phyloP scores from a whole-genome alignment of 371 early-diverging fungal genomes.

The Apophysomyces ossiformis region DNA sequence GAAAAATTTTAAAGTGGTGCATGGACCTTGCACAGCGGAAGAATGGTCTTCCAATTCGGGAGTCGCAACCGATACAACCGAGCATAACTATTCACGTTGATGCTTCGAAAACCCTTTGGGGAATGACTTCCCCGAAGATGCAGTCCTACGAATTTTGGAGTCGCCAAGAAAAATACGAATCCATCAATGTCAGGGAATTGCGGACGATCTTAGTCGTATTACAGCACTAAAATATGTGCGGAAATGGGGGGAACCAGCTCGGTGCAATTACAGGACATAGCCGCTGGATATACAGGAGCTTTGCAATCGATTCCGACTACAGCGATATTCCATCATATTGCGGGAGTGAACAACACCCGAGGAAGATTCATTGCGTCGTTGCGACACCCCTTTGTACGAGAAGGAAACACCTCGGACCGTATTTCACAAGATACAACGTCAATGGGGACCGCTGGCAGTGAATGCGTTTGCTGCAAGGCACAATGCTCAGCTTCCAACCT shows the following conservation, averaged over 20 bases:
- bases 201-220: conserved; percentile 21
- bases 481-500: conserved; percentile 21
- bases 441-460: conserved; percentile 19
- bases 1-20: conserved; percentile 18
- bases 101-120: conserved; percentile 21
- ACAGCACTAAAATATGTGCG: conserved; percentile 30
- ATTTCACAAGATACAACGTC: conserved; percentile 18
- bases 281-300: conserved; percentile 21
- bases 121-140: not conserved
- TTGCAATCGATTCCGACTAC: conserved; percentile 14
- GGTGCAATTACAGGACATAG: conserved; percentile 18
- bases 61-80: not conserved
- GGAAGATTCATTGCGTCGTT: conserved; percentile 24
- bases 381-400: conserved; percentile 19
- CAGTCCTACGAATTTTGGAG: conserved; percentile 26
- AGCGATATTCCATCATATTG: conserved; percentile 20
- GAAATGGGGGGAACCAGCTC: conserved; percentile 28
- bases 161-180: conserved; percentile 10
- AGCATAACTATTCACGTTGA: conserved; percentile 8
- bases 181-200: conserved; percentile 33
- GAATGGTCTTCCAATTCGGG: conserved; percentile 16
- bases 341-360: conserved; percentile 19
- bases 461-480: conserved; percentile 37
- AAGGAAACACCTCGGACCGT: not conserved
- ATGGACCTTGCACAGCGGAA: not conserved